A percentile compares a stretch with the other conserved stretches of the same genome.
Conservation (phyloP, 805 yeast species). For the Candida suzukii region DNA sequence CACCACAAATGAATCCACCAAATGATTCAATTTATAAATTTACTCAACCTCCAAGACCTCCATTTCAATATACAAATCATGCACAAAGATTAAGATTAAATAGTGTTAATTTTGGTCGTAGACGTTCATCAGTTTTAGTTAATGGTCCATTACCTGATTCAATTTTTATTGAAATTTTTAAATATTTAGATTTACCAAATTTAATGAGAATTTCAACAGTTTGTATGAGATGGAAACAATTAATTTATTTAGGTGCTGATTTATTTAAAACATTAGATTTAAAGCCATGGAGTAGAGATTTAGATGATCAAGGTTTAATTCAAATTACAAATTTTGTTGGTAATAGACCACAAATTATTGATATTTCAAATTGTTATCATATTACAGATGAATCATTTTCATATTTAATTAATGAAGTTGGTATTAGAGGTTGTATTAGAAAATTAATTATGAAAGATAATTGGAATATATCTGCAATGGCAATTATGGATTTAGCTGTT, state of each 20-base stretch:
- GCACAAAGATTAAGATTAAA: conserved; percentile 46
- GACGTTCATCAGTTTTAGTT: conserved; percentile 52
- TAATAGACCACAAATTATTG: conserved; percentile 51
- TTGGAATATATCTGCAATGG: conserved; percentile 78
- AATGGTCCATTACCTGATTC: conserved; percentile 59
- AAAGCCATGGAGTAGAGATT: conserved; percentile 52
- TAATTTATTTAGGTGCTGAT: conserved; percentile 49
- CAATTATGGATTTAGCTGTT: conserved; percentile 69
- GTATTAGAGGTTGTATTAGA: conserved; percentile 53
- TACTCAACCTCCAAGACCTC: conserved; percentile 8
- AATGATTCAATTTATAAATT: conserved; percentile 21
- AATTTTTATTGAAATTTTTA: conserved; percentile 46
- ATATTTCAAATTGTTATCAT: conserved; percentile 70
- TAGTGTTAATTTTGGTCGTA: conserved; percentile 31
- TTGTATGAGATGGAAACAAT: conserved; percentile 62
- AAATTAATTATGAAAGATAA: conserved; percentile 56
- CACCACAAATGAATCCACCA: conserved; percentile 20
- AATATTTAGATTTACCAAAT: conserved; percentile 45
- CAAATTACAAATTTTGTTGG: conserved; percentile 66
- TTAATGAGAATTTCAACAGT: conserved; percentile 53
- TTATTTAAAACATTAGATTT: conserved; percentile 49
- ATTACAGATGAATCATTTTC: conserved; percentile 71
- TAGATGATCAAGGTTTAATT: conserved; percentile 50
- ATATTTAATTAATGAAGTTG: conserved; percentile 63
- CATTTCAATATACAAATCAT: conserved; percentile 49